phyloP scores from a whole-genome alignment of 169 alveolate genomes.

The Plasmodium blacklocki region DNA sequence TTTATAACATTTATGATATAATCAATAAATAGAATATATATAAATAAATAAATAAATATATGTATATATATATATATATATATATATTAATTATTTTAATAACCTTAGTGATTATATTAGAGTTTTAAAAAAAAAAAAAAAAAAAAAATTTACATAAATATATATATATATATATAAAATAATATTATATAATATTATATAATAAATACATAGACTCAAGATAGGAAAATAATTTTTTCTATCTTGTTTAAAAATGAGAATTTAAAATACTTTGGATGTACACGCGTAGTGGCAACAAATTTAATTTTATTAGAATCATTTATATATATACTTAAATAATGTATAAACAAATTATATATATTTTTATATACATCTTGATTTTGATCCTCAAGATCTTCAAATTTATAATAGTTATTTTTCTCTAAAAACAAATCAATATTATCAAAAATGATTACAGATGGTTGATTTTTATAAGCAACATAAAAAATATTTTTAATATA shows the following conservation, averaged over 20 bases:
- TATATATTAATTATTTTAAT: too few species aligned
- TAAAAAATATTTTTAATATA: constrained; percentile 57
- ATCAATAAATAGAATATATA: too few species aligned
- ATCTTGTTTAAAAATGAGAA: constrained; percentile 65
- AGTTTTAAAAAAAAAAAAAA: constrained; percentile 9
- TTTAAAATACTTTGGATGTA: constrained; percentile 62
- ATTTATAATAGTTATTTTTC: constrained; percentile 49
- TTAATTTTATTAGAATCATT: constrained; percentile 50
- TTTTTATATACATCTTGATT: constrained; percentile 75
- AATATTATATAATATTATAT: neutral
- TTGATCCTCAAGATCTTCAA: constrained; percentile 44
- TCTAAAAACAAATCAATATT: constrained; percentile 69
- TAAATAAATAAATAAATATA: too few species aligned
- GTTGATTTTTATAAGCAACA: constrained; percentile 68
- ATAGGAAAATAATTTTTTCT: constrained; percentile 34
- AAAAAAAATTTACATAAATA: neutral
- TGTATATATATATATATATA: too few species aligned
- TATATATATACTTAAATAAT: constrained; percentile 43
- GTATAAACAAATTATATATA: constrained; percentile 58
- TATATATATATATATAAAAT: constrained; percentile 5
- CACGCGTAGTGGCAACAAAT: constrained; percentile 53
- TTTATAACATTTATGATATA: too few species aligned
- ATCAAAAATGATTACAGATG: constrained; percentile 70
- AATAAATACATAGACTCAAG: constrained; percentile 33
- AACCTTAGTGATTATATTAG: neutral